Base-by-base conservation (phyloP, 306 rosid genomes). In the Glycine latifolia region DNA sequence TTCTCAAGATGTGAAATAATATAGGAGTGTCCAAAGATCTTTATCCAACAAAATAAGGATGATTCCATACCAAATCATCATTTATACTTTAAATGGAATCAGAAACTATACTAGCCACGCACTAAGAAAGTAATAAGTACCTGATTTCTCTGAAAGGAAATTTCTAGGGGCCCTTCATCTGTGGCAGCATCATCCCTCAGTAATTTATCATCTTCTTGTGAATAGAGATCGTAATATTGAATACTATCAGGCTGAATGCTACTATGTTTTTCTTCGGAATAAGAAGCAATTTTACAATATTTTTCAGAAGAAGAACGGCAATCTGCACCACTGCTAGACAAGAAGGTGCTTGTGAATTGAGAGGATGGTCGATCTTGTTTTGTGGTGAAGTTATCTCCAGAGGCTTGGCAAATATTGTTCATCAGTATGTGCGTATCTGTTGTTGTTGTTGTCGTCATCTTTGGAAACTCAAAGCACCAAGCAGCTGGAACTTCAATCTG, bases 101-200 rank as follows among this genome's bases (percentile, higher is more conserved):
- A 66, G 76, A 75, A 53, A 67, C 16, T 50, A 44, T 26, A 26
- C 12, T 50, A n/a, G 10, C 16, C 33, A 71, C 53, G 16, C 8
- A 67, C 5, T 37, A 49, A 85, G 74, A 62, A 73, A 61, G 41
- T 41, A 77, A 4, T 37, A 2, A 69, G 48, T 58, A 87, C 89
- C 89, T 84, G 81, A 61, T 63, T 84, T 77, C 62, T 77, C 55
- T 84, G 87, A 48, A 81, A 84, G 48, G 72, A 81, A 81, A 84
- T 80, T 58, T 75, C 47, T 52, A 44, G 3, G 50, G 76, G 81
- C 61, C 49, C 77, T 60, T 77, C 73, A 59, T 76, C 66, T 7
- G 44, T 33, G 55, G 75, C 77, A 75, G 72, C 86, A 82, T 79
- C 82, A 61, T 53, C 47, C 67, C 52, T 82, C 46, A 67, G 33